Percentiles rank a stretch among this genome's conserved stretches.
phyloP scores from a whole-genome alignment of 176 grass and related monocot species.

The Bolboschoenus planiculmis region DNA sequence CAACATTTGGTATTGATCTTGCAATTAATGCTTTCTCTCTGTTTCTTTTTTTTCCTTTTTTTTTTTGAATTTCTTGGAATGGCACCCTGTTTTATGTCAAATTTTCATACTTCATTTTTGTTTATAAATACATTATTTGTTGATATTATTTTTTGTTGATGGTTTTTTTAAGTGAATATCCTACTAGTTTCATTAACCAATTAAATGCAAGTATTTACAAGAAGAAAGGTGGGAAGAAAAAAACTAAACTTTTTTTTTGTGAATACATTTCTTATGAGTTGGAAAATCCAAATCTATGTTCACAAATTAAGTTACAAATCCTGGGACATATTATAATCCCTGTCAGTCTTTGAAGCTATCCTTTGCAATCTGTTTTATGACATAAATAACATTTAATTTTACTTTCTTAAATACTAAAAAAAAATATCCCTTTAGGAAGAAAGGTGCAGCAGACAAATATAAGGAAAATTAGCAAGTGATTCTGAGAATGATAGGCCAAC shows the following conservation, averaged over 20 bases:
- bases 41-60: neutral
- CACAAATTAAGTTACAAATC: too few relatives aligned
- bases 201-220: neutral
- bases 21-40: neutral
- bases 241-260: too few relatives aligned
- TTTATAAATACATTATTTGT: neutral
- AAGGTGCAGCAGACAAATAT: neutral
- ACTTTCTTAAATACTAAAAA: neutral
- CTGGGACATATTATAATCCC: too few relatives aligned
- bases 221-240: too few relatives aligned
- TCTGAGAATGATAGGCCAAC: neutral
- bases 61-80: neutral
- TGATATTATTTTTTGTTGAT: neutral
- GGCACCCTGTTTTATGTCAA: neutral
- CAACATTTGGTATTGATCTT: neutral
- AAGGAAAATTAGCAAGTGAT: neutral
- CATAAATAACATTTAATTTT: neutral
- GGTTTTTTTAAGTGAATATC: neutral
- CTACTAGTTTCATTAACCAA: neutral
- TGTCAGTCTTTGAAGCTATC: neutral
- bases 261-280: too few relatives aligned
- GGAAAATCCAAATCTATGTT: too few relatives aligned
- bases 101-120: neutral
- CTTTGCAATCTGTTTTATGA: neutral
- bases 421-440: neutral